phyloP scores from a whole-genome alignment of 2,329 filamentous ascomycete species.

The Rutstroemia sp. region DNA sequence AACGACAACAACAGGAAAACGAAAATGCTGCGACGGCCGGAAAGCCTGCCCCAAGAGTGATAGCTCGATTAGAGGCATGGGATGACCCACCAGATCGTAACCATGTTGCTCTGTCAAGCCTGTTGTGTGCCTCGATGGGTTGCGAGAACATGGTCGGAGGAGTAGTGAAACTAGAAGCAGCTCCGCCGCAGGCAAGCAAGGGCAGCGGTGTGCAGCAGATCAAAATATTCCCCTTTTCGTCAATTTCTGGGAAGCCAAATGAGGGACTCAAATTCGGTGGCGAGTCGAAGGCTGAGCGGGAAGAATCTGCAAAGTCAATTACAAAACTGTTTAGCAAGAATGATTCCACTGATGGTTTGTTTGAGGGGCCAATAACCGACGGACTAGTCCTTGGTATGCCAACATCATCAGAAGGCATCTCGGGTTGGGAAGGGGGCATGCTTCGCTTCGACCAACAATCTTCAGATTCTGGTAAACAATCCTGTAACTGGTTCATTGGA shows the following conservation, averaged over 20 bases:
- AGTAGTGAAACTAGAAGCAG: constrained; percentile 79
- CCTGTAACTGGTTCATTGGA: constrained; percentile 65
- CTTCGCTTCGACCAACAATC: constrained; percentile 64
- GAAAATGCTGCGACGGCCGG: constrained; percentile 52
- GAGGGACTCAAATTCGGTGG: constrained; percentile 79
- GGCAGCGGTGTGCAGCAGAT: constrained; percentile 42
- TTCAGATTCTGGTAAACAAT: constrained; percentile 39
- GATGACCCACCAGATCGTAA: constrained; percentile 78
- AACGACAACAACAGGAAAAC: constrained; percentile 59
- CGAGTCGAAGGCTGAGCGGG: constrained; percentile 74
- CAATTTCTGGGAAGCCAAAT: constrained; percentile 44
- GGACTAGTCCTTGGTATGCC: constrained; percentile 66
- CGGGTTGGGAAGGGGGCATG: constrained; percentile 76
- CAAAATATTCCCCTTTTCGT: constrained; percentile 74
- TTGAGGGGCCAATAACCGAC: constrained; percentile 83
- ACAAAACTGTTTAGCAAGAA: constrained; percentile 58
- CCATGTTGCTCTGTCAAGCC: constrained; percentile 70
- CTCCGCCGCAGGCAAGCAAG: constrained; percentile 44
- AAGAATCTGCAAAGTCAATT: constrained; percentile 67
- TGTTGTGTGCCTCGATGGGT: constrained; percentile 67
- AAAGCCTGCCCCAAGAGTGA: constrained; percentile 55
- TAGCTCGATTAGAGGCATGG: constrained; percentile 74
- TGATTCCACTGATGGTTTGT: constrained; percentile 50
- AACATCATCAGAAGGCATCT: constrained; percentile 42
- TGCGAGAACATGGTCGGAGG: constrained; percentile 72